phyloP scores from a whole-genome alignment of 257 asterid species.

The Fraxinus cuspidata region DNA sequence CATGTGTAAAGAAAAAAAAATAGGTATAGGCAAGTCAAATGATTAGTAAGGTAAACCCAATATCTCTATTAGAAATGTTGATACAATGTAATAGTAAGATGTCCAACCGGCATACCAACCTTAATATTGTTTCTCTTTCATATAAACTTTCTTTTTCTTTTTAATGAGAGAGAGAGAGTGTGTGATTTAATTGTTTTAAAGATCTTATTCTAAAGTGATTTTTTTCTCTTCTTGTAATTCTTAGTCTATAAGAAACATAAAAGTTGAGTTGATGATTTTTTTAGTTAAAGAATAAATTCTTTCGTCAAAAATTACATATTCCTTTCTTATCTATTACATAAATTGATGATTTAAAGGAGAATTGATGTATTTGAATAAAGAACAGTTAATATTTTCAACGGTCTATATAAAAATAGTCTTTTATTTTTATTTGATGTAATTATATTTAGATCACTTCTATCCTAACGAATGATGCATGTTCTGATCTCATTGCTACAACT shows the following conservation, averaged over 20 bases:
- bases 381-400: no score
- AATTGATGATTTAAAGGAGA: no score
- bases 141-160: neutral
- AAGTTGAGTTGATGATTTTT: neutral
- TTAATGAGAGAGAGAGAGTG: neutral
- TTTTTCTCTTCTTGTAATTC: neutral
- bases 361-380: no score
- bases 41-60: neutral
- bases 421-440: no score
- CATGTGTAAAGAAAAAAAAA: no score
- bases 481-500: neutral
- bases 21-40: neutral
- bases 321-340: neutral
- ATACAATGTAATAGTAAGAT: neutral
- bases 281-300: neutral
- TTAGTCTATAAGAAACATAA: slow-evolving; percentile 26
- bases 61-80: neutral
- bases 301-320: neutral
- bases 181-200: no score
- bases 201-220: neutral
- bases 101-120: neutral
- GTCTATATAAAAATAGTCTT: no score
- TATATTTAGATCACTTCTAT: no score
- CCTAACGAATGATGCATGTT: no score
- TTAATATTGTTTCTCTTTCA: neutral